Evolutionary conservation across 768 basidiomycete genomes (phyloP).

Genomic region (Boletus rubroflammeus): DNA sequence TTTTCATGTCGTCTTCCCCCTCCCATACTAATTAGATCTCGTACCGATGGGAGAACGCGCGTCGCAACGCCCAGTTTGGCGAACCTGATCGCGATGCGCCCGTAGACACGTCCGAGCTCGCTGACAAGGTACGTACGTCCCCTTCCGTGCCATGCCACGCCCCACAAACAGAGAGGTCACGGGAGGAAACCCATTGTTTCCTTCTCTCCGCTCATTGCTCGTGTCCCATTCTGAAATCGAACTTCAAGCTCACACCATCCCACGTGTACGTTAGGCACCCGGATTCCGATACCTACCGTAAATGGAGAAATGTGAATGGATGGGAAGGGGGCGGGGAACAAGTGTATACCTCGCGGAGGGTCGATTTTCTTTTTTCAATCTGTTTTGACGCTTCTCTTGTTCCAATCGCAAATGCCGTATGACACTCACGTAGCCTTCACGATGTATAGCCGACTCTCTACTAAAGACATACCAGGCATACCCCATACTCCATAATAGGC

Average conservation of each 20-base stretch:
- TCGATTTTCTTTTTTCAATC: too few species aligned
- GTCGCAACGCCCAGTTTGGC: slow-evolving; percentile 52
- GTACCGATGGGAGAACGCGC: slow-evolving; percentile 59
- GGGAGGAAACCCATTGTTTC: background rate
- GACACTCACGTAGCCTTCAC: background rate
- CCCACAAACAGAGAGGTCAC: background rate
- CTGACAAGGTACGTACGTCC: slow-evolving; percentile 42
- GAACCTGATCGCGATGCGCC: slow-evolving; percentile 42
- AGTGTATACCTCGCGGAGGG: background rate
- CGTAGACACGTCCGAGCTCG: slow-evolving; percentile 61
- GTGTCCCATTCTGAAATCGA: background rate
- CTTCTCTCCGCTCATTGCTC: background rate
- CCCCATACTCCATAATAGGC: background rate
- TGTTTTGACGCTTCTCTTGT: background rate
- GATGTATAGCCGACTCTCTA: background rate
- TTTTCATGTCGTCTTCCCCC: too few species aligned
- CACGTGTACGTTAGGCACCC: slow-evolving; percentile 41
- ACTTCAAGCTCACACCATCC: background rate
- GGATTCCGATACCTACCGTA: slow-evolving; percentile 56
- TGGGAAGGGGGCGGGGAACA: too few species aligned
- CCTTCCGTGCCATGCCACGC: background rate
- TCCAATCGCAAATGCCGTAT: background rate
- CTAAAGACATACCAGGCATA: background rate
- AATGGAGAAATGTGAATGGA: background rate
- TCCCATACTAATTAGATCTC: slow-evolving; percentile 41